Conservation (phyloP, 768 basidiomycete species). For the Floccularia luteovirens region DNA sequence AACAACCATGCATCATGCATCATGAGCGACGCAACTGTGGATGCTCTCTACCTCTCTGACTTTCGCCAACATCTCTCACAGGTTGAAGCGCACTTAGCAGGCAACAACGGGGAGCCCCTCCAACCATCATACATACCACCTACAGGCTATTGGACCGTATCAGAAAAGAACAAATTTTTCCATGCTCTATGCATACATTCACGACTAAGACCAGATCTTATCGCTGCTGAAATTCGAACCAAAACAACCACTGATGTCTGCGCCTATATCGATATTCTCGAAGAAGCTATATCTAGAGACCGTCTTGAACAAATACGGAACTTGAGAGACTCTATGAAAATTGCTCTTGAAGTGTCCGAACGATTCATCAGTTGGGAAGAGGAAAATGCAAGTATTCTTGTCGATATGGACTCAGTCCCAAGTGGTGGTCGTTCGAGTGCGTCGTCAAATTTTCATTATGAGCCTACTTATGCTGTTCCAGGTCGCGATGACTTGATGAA, state of each 20-base stretch:
- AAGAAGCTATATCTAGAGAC: conserved; percentile 20
- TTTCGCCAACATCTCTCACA: conserved; percentile 26
- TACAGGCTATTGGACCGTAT: conserved; percentile 49
- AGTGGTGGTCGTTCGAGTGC: background rate
- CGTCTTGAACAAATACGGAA: background rate
- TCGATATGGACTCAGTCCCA: conserved; percentile 14
- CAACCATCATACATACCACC: conserved; percentile 27
- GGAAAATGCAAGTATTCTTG: conserved; percentile 22
- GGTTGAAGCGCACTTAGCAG: conserved; percentile 27
- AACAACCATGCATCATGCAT: no score
- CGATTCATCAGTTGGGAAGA: conserved; percentile 45
- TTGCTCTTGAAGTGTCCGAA: conserved; percentile 43
- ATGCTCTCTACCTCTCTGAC: conserved; percentile 2
- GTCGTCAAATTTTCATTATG: background rate
- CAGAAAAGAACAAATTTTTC: conserved; percentile 71
- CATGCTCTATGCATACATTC: conserved; percentile 61
- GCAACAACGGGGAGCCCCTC: conserved; percentile 16
- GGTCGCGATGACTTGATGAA: background rate
- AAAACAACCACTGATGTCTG: conserved; percentile 65
- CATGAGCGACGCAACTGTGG: background rate
- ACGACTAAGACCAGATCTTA: conserved; percentile 69
- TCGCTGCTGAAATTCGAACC: conserved; percentile 57
- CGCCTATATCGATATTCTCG: conserved; percentile 53
- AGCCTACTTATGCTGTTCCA: background rate
- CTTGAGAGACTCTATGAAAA: conserved; percentile 16